Evolutionary conservation across 352 stramenopile genomes (phyloP).

Genomic region (Globisporangium takayamanum): DNA sequence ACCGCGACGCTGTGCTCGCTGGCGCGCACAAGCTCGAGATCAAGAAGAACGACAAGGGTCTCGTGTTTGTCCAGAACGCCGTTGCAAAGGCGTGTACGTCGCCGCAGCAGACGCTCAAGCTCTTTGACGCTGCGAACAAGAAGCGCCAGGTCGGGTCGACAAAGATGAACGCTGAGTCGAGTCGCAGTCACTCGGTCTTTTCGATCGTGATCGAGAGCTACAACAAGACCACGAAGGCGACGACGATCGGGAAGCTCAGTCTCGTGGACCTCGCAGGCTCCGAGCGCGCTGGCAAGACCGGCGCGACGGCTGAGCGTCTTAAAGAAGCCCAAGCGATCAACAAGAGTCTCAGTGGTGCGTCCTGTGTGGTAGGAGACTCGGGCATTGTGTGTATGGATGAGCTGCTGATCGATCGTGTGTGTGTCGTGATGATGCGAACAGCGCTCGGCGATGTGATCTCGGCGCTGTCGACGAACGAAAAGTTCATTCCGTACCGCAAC

Average conservation of each 20-base stretch:
- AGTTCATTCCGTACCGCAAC: conserved; percentile 93
- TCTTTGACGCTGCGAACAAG: conserved; percentile 87
- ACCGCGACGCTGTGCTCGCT: conserved; percentile 13
- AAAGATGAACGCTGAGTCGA: conserved; percentile 92
- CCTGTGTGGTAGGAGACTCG: conserved; percentile 1
- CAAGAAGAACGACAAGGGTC: conserved; percentile 90
- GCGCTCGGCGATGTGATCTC: conserved; percentile 91
- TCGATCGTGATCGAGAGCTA: conserved; percentile 84
- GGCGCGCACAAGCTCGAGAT: conserved; percentile 85
- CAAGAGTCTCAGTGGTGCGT: conserved; percentile 79
- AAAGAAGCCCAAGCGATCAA: conserved; percentile 90
- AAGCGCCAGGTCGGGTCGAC: conserved; percentile 87
- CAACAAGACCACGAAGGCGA: conserved; percentile 86
- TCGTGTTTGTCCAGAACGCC: conserved; percentile 88
- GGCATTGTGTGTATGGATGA: background rate
- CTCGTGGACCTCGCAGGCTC: conserved; percentile 87
- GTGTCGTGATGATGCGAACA: conserved; percentile 3
- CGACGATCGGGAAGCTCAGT: conserved; percentile 74
- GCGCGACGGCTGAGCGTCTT: conserved; percentile 74
- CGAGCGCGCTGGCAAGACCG: conserved; percentile 83
- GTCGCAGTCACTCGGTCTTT: conserved; percentile 88
- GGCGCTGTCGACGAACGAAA: conserved; percentile 86
- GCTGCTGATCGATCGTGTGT: background rate
- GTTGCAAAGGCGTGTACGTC: conserved; percentile 68
- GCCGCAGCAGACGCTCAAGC: conserved; percentile 66